Base-by-base conservation (phyloP, 2,329 filamentous ascomycete species). In the Dothistroma pini region DNA sequence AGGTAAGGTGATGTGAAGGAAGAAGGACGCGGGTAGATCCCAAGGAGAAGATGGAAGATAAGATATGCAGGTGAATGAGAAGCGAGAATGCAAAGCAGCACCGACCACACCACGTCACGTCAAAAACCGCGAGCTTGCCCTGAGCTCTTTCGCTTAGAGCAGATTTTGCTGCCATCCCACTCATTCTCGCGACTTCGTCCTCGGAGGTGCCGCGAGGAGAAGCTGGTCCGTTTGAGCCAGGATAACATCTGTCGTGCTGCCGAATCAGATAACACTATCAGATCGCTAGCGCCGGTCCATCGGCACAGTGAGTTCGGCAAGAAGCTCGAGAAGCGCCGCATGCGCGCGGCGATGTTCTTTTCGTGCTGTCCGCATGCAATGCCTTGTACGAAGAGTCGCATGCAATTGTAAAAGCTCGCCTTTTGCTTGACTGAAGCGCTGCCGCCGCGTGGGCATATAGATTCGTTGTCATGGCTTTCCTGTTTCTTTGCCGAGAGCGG, bases 21-120 rank as follows among this genome's bases (percentile, higher is more conserved):
- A 38, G 29, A 19, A 29, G 31, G 38, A 29, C 29, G 48, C 57
- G 57, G 57, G 57, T 59, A 59, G 57, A 59, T 59, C 57, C 57
- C 34, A 59, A 35, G n/a, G 51, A 34, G 41, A 35, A 53, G 51
- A 53, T 35, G 34, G 34, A 32, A 59, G 57, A 59, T 59, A 59
- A 59, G 57, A 59, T 59, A 53, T 48, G 32, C 14, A 19, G 38
- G 44, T 57, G 55, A 57, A 50, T 48, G 54, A 38, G 32, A 25
- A 9, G 12, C 21, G 22, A 10, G 29, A 2, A 9, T 12, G 54
- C 9, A 21, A 21, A 2, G 25, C 29, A 56, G 54, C 38, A 48
- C 35, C 19, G 35, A 32, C 54, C 38, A 56, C 54, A 21, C 48
- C 41, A 44, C 41, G 16, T 38, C 34, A 11, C 25, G 25, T 29